A percentile compares a stretch with the other conserved stretches of the same genome.
Evolutionary conservation across 1,139 yeast genomes (phyloP).

Genomic region (Debaryomycetaceae sp.): DNA sequence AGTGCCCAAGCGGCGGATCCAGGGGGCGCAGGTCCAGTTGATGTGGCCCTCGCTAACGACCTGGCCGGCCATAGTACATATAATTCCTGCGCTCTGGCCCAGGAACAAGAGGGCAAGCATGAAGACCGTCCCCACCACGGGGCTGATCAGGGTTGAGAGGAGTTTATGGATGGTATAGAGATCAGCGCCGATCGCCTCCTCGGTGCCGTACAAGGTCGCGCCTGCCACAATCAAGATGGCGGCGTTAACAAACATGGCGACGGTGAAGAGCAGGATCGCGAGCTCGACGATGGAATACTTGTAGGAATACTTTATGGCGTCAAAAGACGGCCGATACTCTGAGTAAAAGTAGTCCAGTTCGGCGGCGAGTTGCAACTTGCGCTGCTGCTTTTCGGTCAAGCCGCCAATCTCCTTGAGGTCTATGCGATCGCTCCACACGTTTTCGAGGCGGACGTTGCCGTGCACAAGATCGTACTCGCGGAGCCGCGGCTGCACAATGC

Average conservation of each 20-base stretch:
- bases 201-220: conserved; percentile 49
- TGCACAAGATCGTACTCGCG: conserved; percentile 46
- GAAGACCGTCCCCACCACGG: conserved; percentile 62
- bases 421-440: conserved; percentile 6
- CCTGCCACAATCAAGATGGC: conserved; percentile 70
- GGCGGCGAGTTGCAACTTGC: conserved; percentile 2
- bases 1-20: conserved; percentile 61
- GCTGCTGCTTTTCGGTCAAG: conserved; percentile 5
- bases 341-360: conserved; percentile 12
- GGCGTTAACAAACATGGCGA: conserved; percentile 67
- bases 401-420: conserved; percentile 4
- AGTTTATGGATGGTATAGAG: conserved; percentile 62
- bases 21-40: conserved; percentile 60
- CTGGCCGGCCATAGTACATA: conserved; percentile 75
- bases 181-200: conserved; percentile 61
- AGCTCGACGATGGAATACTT: conserved; percentile 57
- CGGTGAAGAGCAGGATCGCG: conserved; percentile 51
- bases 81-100: conserved; percentile 75
- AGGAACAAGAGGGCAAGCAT: conserved; percentile 66
- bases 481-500: conserved; percentile 62
- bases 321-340: conserved; percentile 52
- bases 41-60: conserved; percentile 73
- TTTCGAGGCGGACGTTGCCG: conserved; percentile 22
- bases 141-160: conserved; percentile 48
- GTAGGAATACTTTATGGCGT: conserved; percentile 57